Percentiles rank a stretch among this genome's conserved stretches.
phyloP scores from a whole-genome alignment of 2,329 filamentous ascomycete genomes.

The Emydomyces testavorans region DNA sequence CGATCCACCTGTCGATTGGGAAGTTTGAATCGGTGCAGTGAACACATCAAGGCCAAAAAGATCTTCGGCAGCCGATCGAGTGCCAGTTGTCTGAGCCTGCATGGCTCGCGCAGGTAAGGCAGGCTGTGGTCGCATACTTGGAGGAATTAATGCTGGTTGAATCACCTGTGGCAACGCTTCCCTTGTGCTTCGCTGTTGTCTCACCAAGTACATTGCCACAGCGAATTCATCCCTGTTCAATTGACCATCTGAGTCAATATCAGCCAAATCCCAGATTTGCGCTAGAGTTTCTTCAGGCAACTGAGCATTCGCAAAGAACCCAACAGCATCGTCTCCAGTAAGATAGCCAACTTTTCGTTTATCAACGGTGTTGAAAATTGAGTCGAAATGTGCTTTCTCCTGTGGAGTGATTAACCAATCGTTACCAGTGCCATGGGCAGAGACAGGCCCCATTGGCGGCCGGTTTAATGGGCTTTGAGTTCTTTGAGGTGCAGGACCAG shows the following conservation, averaged over 20 bases:
- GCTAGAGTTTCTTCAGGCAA: conserved; percentile 80
- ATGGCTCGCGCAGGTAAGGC: conserved; percentile 27
- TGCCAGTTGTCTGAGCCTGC: conserved; percentile 34
- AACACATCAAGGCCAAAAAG: conserved; percentile 82
- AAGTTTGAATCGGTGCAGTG: conserved; percentile 47
- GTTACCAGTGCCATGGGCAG: conserved; percentile 45
- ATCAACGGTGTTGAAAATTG: conserved; percentile 73
- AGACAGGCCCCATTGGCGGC: conserved; percentile 40
- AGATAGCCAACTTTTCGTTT: conserved; percentile 70
- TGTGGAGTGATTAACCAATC: conserved; percentile 75
- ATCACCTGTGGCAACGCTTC: conserved; percentile 63
- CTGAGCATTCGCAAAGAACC: conserved; percentile 85
- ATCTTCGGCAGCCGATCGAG: conserved; percentile 82
- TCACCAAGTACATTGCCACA: conserved; percentile 93
- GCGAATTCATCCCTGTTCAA: conserved; percentile 85
- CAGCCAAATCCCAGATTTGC: conserved; percentile 93
- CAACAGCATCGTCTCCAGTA: conserved; percentile 85
- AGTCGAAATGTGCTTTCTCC: conserved; percentile 81
- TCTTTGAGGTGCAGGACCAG: conserved; percentile 47
- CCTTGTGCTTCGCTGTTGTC: conserved; percentile 68
- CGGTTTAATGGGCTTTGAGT: conserved; percentile 50
- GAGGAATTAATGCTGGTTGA: conserved; percentile 71
- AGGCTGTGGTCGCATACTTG: conserved; percentile 58
- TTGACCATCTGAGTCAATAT: conserved; percentile 81
- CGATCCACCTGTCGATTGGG: conserved; percentile 65